Percentiles rank a stretch among this genome's conserved stretches.
phyloP scores from a whole-genome alignment of 2,329 filamentous ascomycete species.

The Alternaria incomplexa region DNA sequence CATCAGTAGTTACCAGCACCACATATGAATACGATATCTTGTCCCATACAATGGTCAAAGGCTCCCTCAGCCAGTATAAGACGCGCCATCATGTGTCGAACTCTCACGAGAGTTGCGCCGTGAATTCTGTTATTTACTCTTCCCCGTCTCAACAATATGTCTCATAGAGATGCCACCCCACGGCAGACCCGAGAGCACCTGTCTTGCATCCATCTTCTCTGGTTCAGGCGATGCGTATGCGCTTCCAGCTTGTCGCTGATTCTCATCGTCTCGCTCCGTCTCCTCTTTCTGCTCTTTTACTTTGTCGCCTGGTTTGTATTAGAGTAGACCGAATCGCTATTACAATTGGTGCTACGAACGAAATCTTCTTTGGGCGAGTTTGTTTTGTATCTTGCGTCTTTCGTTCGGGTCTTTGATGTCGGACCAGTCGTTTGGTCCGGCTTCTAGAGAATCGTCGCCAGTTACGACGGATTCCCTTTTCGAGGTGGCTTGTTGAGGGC shows the following conservation, averaged over 20 bases:
- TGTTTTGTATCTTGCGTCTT: constrained; percentile 76
- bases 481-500: constrained; percentile 21
- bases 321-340: not conserved
- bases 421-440: constrained; percentile 67
- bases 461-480: constrained; percentile 20
- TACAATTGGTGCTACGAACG: constrained; percentile 61
- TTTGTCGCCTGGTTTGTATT: constrained; percentile 66
- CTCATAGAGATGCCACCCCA: constrained; percentile 70
- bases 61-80: constrained; percentile 15
- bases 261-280: constrained; percentile 66
- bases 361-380: constrained; percentile 77
- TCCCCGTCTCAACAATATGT: constrained; percentile 55
- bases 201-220: constrained; percentile 59
- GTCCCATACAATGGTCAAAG: not conserved
- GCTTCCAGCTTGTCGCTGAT: constrained; percentile 67
- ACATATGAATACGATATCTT: not conserved
- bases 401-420: constrained; percentile 73
- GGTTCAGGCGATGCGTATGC: constrained; percentile 68
- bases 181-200: constrained; percentile 69
- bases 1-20: not conserved
- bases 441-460: constrained; percentile 23
- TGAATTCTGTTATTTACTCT: constrained; percentile 53
- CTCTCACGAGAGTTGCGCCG: constrained; percentile 49
- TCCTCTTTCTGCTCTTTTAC: constrained; percentile 71
- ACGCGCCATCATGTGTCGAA: constrained; percentile 47